These are phyloP conservation scores for Eragrostis tef DNA, from an alignment of 202 grass and related monocot genomes.

Conservation along the genomic window DNA sequence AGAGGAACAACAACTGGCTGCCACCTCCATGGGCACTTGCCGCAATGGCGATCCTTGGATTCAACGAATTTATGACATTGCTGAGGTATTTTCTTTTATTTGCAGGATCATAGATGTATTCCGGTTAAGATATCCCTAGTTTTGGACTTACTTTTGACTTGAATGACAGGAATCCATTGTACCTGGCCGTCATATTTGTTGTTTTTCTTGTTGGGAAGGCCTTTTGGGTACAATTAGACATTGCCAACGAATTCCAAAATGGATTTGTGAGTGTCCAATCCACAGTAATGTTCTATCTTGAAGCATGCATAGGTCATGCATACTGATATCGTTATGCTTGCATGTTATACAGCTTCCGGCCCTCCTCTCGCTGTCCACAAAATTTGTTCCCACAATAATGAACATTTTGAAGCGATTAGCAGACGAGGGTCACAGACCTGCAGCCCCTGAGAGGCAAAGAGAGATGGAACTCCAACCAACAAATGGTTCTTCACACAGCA, in stretches of 20 bases:
- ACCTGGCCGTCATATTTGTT: constrained; percentile 77
- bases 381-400: constrained; percentile 95
- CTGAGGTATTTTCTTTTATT: constrained; percentile 59
- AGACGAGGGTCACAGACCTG: constrained; percentile 65
- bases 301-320: neutral
- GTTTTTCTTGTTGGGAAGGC: constrained; percentile 84
- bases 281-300: constrained; percentile 12
- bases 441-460: constrained; percentile 49
- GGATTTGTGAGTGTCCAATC: constrained; percentile 74
- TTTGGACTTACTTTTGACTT: constrained; percentile 34
- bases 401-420: constrained; percentile 90
- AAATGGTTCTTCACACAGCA: constrained; percentile 68
- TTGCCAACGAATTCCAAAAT: constrained; percentile 72
- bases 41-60: constrained; percentile 82
- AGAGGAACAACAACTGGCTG: constrained; percentile 92
- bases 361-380: constrained; percentile 80
- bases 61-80: constrained; percentile 97
- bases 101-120: constrained; percentile 1
- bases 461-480: constrained; percentile 65
- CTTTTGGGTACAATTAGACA: constrained; percentile 86
- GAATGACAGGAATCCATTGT: constrained; percentile 75
- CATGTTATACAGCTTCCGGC: constrained; percentile 64
- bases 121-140: neutral
- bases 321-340: constrained; percentile 31
- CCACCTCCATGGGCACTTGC: constrained; percentile 97